Percentiles rank a stretch among this genome's conserved stretches.
phyloP scores from a whole-genome alignment of 2,329 filamentous ascomycete genomes.

The Bipolaris gigantea region DNA sequence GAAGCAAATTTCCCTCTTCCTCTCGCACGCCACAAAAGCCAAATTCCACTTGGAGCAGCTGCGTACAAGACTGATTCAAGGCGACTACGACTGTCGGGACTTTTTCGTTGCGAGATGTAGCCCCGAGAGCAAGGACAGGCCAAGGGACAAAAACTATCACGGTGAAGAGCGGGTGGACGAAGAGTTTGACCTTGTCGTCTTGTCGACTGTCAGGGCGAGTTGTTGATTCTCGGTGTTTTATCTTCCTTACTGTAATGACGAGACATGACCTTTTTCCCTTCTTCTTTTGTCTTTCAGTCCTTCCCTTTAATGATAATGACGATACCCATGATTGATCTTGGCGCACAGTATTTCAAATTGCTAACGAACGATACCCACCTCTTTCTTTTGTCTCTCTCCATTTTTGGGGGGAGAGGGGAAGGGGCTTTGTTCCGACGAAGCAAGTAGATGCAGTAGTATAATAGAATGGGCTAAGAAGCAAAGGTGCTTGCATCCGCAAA shows the following conservation, averaged over 20 bases:
- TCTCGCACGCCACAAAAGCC: constrained; percentile 27
- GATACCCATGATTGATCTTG: background rate
- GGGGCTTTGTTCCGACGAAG: too few relatives aligned
- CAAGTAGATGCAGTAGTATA: too few relatives aligned
- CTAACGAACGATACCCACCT: background rate
- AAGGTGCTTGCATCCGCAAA: too few relatives aligned
- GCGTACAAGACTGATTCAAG: constrained; percentile 21
- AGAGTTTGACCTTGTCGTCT: constrained; percentile 41
- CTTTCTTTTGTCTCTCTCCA: background rate
- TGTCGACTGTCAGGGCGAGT: constrained; percentile 14
- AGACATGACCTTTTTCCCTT: background rate
- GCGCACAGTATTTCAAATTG: background rate
- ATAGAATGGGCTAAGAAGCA: too few relatives aligned
- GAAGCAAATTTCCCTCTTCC: constrained; percentile 21
- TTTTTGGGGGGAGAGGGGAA: too few relatives aligned
- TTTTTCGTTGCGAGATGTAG: constrained; percentile 33
- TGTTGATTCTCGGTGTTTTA: background rate
- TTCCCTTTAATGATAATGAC: background rate
- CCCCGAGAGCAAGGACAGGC: constrained; percentile 20
- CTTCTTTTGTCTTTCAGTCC: background rate
- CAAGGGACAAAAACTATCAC: constrained; percentile 14
- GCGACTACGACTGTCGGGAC: constrained; percentile 40
- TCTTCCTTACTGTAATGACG: too few relatives aligned
- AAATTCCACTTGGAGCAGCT: constrained; percentile 37
- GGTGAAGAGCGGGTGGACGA: constrained; percentile 38